Evolutionary conservation across 495 filamentous ascomycete genomes (phyloP), one percentile per base, ranked within the genome.

Genomic region (Aspergillus steynii): DNA sequence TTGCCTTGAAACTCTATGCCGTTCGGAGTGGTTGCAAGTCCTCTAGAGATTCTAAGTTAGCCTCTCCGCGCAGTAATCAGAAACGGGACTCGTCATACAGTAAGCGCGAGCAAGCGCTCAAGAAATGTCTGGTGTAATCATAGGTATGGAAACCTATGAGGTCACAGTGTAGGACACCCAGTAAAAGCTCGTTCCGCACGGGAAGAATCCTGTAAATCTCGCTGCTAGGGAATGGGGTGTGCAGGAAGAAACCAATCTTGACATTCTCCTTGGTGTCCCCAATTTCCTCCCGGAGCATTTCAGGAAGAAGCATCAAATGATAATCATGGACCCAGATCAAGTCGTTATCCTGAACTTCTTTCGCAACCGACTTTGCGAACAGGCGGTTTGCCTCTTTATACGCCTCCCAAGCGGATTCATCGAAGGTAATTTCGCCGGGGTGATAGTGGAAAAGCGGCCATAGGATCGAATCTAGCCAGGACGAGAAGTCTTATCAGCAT

Each of bases 391-490:
- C 93, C 67, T 96, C 90, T 58, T 85, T 85, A 80, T 99, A 99
- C 50, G 93, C 95, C 10, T 87, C 83, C 94, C 94, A 99, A 5
- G 92, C 88, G 42, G 86, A 87, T 74, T 99, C 95, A 74, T 96
- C 92, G 69, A 99, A 99, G 45, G 91, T 96, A 61, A 97, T 96
- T 78, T 97, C 94, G 64, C 93, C 93, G 45, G 94, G 93, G 73
- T 99, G 95, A 73, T 99, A 99, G 75, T 97, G 94, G 79, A 99
- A 94, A 10, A 97, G 83, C 3, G 94, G 94, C 94, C 94, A 99
- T 20, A 99, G 86, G 68, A 97, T 97, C 2, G 91, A 94, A 71
- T 99, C 94, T 96, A 67, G 28, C 5, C 62, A 47, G 42, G 15
- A 59, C 20, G 31, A 50, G 14, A 28, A 31, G 27, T 42, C 10